These are phyloP conservation scores for Metarhizium guizhouense DNA, from an alignment of 2,329 filamentous ascomycete genomes.

Conservation along the genomic window DNA sequence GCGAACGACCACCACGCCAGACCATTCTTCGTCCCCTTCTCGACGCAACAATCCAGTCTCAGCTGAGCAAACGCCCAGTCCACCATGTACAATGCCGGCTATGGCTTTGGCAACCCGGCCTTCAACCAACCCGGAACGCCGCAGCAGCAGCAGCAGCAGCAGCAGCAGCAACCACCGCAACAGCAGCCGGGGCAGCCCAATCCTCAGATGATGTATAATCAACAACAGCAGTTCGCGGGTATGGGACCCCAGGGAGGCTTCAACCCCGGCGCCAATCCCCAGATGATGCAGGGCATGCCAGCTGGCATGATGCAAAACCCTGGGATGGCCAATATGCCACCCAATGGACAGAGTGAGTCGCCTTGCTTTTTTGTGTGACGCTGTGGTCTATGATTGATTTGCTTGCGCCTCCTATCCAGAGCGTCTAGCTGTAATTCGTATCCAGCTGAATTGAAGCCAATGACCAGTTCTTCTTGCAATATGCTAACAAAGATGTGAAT, in stretches of 20 bases:
- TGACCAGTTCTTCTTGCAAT: neutral
- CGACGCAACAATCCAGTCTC: neutral
- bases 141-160: constrained; percentile 36
- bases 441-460: neutral
- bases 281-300: constrained; percentile 47
- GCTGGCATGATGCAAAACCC: constrained; percentile 56
- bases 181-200: constrained; percentile 28
- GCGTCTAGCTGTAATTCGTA: neutral
- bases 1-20: neutral
- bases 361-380: neutral
- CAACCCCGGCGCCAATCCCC: constrained; percentile 38
- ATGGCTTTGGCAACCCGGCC: constrained; percentile 43
- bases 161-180: constrained; percentile 37
- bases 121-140: constrained; percentile 30
- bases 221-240: constrained; percentile 43
- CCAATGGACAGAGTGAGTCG: constrained; percentile 51
- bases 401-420: neutral
- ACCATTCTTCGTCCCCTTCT: neutral
- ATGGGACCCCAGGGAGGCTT: constrained; percentile 45
- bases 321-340: constrained; percentile 49
- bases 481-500: constrained; percentile 10
- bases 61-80: neutral
- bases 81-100: constrained; percentile 46
- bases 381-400: neutral
- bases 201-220: constrained; percentile 52